Evolutionary conservation across 495 filamentous ascomycete species (phyloP).

Genomic region (Penicillium bialowiezense): DNA sequence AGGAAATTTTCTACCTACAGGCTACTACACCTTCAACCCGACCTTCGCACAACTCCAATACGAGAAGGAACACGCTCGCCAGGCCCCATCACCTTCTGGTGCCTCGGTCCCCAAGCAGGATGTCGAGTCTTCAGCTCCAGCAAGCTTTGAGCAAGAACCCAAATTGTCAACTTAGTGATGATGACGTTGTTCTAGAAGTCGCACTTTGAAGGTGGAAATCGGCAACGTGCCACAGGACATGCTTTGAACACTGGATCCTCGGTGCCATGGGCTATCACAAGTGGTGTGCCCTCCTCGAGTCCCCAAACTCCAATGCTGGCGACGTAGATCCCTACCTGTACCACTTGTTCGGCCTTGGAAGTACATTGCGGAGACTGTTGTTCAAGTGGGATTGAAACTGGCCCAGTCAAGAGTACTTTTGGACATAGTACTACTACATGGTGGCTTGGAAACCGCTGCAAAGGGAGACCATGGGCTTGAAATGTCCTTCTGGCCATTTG

Average conservation of each 20-base stretch:
- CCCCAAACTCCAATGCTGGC: not conserved
- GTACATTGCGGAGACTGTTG: not conserved
- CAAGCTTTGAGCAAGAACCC: not conserved
- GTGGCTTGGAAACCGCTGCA: not conserved
- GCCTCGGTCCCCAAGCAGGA: not conserved
- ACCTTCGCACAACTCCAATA: constrained; percentile 22
- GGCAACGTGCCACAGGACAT: not conserved
- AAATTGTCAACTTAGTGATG: not conserved
- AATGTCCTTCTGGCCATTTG: not conserved
- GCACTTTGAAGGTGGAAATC: not conserved
- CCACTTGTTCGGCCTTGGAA: not conserved
- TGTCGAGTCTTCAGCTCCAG: not conserved
- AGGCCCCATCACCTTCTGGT: constrained; percentile 1
- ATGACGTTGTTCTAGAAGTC: not conserved
- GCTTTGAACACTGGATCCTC: not conserved
- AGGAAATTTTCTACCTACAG: constrained; percentile 18
- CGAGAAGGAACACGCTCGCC: constrained; percentile 9
- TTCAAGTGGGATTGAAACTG: not conserved
- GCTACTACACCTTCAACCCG: constrained; percentile 33
- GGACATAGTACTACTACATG: not conserved
- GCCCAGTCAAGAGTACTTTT: not conserved
- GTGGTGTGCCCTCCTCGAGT: not conserved
- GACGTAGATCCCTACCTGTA: not conserved
- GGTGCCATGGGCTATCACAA: not conserved
- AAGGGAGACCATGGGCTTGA: not conserved